Evolutionary conservation across 331 rosid species (phyloP), one percentile per base, ranked within the genome.

Genomic region (Quercus lobata): DNA sequence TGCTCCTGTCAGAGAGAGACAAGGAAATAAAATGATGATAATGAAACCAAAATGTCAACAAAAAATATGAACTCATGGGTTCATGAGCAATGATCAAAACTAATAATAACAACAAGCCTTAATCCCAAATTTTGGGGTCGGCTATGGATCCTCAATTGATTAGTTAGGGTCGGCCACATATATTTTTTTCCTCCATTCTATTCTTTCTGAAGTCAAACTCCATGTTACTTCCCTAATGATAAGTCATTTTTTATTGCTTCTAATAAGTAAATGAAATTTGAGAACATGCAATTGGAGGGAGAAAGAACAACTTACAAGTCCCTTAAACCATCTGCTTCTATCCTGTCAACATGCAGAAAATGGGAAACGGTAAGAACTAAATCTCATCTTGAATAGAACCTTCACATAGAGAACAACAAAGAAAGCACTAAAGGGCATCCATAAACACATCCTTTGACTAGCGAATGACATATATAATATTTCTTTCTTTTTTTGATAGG

Each of bases 291-390:
- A 32, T 6, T 74, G 71, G 30, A 72, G 56, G 57, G 73, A 70
- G 49, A 62, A 60, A 76, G 82, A 80, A 77, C 73, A 77, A 95
- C 99, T 91, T 83, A 95, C 99, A 77, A 91, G 65, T 76, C 76
- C 89, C 84, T 76, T 88, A 75, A 93, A 93, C 98, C 99, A 90
- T 81, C 77, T 92, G 78, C 91, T 85, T 84, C 78, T 88, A 78
- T 92, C 98, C 98, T 96, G 97, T 86, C 80, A 87, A 72, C 82
- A 87, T 62, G 82, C 58, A 78, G 81, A 75, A 60, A 16, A 44
- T 2, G 19, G 80, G 22, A 76, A 52, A 83, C 57, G 57, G 83
- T 89, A 70, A 91, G 93, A 81, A 70, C 79, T 56, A 68, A 72
- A 10, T 74, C 65, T 30, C 57, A 60, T 62, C 70, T 71, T 9